Percentiles rank a stretch among this genome's conserved stretches.
Evolutionary conservation across 2,329 filamentous ascomycete species (phyloP).

Genomic region (Sarocladium kiliense): DNA sequence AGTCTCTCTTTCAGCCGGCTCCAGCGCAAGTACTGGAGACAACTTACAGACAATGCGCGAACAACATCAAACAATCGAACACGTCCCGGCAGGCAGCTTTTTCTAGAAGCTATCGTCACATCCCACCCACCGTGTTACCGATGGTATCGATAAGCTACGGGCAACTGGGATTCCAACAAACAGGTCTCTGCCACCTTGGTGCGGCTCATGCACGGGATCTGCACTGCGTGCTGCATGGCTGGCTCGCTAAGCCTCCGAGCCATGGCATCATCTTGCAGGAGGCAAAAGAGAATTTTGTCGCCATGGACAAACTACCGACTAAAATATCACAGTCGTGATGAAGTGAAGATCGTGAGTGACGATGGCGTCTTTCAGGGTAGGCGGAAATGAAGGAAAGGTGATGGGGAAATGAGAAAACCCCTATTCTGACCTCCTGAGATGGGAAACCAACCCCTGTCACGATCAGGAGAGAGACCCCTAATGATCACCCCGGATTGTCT

Average conservation of each 20-base stretch:
- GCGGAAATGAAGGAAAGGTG: not conserved
- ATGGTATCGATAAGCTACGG: not conserved
- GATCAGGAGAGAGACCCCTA: not conserved
- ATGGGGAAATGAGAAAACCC: not conserved
- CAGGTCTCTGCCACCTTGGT: not conserved
- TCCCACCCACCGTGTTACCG: too few relatives aligned
- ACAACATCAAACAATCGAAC: too few relatives aligned
- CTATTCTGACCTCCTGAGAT: not conserved
- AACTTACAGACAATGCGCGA: too few relatives aligned
- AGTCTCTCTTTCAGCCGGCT: too few relatives aligned
- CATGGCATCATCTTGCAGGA: constrained; percentile 9
- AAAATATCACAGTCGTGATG: too few relatives aligned
- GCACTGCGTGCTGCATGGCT: not conserved
- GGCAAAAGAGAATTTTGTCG: not conserved
- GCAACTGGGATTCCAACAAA: too few relatives aligned
- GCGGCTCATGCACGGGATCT: not conserved
- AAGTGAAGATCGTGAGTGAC: not conserved
- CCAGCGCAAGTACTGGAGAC: too few relatives aligned
- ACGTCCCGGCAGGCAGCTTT: too few relatives aligned
- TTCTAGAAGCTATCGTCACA: too few relatives aligned
- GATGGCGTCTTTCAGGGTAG: not conserved
- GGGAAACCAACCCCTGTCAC: not conserved
- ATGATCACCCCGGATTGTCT: not conserved
- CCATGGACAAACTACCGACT: too few relatives aligned
- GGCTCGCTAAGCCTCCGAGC: not conserved